Evolutionary conservation across 495 filamentous ascomycete species (phyloP).

Genomic region (Penicillium salamii): DNA sequence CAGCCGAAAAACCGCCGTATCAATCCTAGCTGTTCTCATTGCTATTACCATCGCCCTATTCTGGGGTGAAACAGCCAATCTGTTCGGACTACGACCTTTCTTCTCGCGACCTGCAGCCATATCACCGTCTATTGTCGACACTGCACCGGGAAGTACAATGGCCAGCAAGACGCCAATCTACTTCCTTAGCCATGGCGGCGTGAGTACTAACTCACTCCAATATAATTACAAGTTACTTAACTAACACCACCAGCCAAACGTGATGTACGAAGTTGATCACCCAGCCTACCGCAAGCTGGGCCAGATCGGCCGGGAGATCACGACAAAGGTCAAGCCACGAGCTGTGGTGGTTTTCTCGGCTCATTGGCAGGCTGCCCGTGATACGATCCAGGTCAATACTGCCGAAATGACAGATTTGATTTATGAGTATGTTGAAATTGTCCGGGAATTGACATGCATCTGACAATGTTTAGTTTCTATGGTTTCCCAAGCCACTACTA

Average conservation of each 20-base stretch:
- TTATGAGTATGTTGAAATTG: constrained; percentile 65
- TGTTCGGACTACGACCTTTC: constrained; percentile 31
- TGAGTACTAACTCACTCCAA: constrained; percentile 41
- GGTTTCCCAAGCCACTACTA: constrained; percentile 67
- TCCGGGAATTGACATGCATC: neutral
- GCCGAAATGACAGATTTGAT: constrained; percentile 69
- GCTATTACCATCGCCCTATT: constrained; percentile 18
- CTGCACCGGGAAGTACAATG: constrained; percentile 9
- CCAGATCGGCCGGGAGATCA: constrained; percentile 73
- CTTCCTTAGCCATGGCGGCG: constrained; percentile 76
- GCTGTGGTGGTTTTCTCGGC: constrained; percentile 86
- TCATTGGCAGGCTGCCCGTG: constrained; percentile 69
- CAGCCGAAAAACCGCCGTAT: constrained; percentile 7
- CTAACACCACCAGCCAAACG: constrained; percentile 52
- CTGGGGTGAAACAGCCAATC: constrained; percentile 24
- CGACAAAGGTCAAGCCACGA: constrained; percentile 71
- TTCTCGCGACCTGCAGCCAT: constrained; percentile 12
- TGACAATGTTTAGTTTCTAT: constrained; percentile 56
- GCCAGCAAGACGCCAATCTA: constrained; percentile 60
- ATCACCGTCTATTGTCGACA: constrained; percentile 2
- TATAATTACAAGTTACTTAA: neutral
- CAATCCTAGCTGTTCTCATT: constrained; percentile 12
- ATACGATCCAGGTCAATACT: constrained; percentile 68
- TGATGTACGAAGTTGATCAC: constrained; percentile 72
- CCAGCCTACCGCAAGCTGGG: constrained; percentile 71